These are phyloP conservation scores for Lepiota venenata DNA, from an alignment of 768 basidiomycete species.

Conservation along the genomic window DNA sequence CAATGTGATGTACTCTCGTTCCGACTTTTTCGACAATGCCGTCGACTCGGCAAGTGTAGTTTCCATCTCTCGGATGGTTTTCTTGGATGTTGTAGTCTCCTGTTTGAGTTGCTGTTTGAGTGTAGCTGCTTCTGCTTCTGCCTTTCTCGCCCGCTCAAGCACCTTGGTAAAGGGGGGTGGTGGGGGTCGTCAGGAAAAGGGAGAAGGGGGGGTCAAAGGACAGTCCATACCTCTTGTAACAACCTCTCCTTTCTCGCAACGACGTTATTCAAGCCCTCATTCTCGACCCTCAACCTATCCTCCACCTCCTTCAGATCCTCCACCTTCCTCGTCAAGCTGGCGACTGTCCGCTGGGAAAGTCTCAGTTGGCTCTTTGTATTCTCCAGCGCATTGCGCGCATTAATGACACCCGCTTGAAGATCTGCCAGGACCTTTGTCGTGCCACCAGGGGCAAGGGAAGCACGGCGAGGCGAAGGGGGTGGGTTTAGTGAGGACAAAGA, in stretches of 20 bases:
- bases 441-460: slow-evolving; percentile 68
- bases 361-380: slow-evolving; percentile 83
- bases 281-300: slow-evolving; percentile 79
- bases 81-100: slow-evolving; percentile 71
- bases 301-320: slow-evolving; percentile 88
- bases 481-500: slow-evolving; percentile 40
- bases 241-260: slow-evolving; percentile 85
- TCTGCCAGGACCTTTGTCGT: slow-evolving; percentile 89
- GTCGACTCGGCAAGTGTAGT: slow-evolving; percentile 68
- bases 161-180: slow-evolving; percentile 38
- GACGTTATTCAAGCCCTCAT: slow-evolving; percentile 85
- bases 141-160: slow-evolving; percentile 81
- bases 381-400: slow-evolving; percentile 78
- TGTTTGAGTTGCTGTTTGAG: slow-evolving; percentile 72
- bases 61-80: slow-evolving; percentile 80
- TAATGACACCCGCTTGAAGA: slow-evolving; percentile 79
- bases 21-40: slow-evolving; percentile 72
- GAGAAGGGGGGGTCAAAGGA: background rate
- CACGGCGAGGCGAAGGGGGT: slow-evolving; percentile 45
- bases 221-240: slow-evolving; percentile 67
- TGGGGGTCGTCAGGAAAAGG: background rate
- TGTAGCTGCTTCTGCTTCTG: slow-evolving; percentile 69
- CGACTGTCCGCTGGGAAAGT: slow-evolving; percentile 78
- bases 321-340: slow-evolving; percentile 78
- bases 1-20: slow-evolving; percentile 79